A percentile compares a stretch with the other conserved stretches of the same genome.
These are phyloP conservation scores for Cotoneaster glaucophyllus DNA, from an alignment of 306 rosid species.

Conservation along the genomic window DNA sequence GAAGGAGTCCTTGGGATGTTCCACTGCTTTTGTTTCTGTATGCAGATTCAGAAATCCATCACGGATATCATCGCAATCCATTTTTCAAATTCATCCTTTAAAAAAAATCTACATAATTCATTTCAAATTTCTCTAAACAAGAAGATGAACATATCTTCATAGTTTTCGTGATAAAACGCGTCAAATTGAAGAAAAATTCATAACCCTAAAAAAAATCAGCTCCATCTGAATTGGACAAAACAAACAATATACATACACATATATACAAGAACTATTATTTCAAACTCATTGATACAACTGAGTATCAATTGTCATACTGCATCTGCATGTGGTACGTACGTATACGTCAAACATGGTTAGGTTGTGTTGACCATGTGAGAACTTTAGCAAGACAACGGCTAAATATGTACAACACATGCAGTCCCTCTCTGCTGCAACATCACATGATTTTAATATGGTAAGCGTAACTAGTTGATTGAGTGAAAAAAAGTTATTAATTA, in stretches of 20 bases:
- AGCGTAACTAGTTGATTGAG: not conserved
- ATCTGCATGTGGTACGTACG: not conserved
- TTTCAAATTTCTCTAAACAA: not conserved
- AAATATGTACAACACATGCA: not conserved
- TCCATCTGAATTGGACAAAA: not conserved
- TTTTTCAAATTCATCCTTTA: not conserved
- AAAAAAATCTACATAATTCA: not conserved
- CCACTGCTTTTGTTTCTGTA: conserved; percentile 10
- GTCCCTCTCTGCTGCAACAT: not conserved
- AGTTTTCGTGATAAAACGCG: not conserved
- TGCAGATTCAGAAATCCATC: conserved; percentile 9
- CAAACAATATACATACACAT: too few relatives aligned
- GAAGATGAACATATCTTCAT: not conserved
- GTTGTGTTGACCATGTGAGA: not conserved
- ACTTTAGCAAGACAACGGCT: not conserved
- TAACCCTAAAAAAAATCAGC: not conserved
- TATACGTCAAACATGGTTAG: not conserved
- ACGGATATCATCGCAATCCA: conserved; percentile 12
- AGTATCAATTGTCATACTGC: not conserved
- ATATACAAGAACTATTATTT: too few relatives aligned
- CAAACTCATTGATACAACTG: not conserved
- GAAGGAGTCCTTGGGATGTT: conserved; percentile 23
- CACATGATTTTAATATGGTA: not conserved
- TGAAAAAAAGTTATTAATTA: not conserved
- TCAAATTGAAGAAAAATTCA: not conserved